phyloP scores from a whole-genome alignment of 2,329 filamentous ascomycete species.

The Sclerotinia borealis region DNA sequence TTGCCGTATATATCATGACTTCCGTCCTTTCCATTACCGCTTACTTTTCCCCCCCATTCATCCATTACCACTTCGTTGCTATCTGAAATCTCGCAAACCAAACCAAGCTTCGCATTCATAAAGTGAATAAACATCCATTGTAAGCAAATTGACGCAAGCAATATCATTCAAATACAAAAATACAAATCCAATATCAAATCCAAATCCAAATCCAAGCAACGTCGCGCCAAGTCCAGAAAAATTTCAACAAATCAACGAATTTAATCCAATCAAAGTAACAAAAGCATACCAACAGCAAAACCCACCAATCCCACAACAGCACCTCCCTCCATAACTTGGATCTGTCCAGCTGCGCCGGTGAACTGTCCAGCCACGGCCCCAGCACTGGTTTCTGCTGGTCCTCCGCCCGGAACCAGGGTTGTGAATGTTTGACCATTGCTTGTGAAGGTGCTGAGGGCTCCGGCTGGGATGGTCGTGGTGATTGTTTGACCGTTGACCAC shows the following conservation, averaged over 20 bases:
- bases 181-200: neutral
- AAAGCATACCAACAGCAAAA: constrained; percentile 5
- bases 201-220: constrained; percentile 6
- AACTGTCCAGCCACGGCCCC: neutral
- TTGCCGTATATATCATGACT: neutral
- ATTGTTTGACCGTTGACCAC: neutral
- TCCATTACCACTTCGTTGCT: neutral
- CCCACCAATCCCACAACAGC: constrained; percentile 5
- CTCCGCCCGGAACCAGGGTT: neutral
- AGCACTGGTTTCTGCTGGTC: neutral
- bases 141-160: too few relatives aligned
- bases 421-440: neutral
- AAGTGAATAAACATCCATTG: neutral
- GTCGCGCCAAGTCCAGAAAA: neutral
- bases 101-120: neutral
- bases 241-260: neutral
- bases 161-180: neutral
- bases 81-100: neutral
- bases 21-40: neutral
- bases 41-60: neutral
- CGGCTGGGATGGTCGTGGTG: neutral
- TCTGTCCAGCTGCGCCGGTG: neutral
- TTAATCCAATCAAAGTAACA: constrained; percentile 8
- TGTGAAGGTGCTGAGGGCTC: neutral
- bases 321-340: neutral